Evolutionary conservation across 78 protist species (phyloP).

Genomic region (Polysphondylium violaceum): DNA sequence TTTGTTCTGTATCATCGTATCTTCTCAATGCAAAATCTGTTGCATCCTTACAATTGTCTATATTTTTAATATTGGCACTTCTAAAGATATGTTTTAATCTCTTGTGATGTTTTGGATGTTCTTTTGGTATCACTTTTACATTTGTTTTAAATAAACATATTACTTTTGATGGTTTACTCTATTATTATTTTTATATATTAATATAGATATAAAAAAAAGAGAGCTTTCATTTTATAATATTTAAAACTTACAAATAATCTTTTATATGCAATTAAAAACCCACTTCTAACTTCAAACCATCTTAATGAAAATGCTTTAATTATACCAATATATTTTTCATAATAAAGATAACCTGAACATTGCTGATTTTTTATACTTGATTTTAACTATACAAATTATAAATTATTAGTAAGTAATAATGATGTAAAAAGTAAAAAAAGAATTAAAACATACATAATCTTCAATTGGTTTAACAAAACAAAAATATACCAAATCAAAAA

Average conservation of each 20-base stretch:
- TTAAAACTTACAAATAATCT: slow-evolving; percentile 10
- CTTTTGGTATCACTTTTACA: slow-evolving; percentile 58
- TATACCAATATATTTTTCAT: slow-evolving; percentile 41
- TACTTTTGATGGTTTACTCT: slow-evolving; percentile 58
- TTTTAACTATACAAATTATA: no score
- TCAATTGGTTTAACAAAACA: slow-evolving; percentile 72
- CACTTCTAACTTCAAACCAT: slow-evolving; percentile 56
- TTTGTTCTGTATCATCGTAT: slow-evolving; percentile 36
- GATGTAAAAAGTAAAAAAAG: background rate
- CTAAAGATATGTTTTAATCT: slow-evolving; percentile 13
- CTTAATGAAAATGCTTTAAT: slow-evolving; percentile 43
- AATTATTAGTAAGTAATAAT: background rate
- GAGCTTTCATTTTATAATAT: background rate
- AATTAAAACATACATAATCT: slow-evolving; percentile 11
- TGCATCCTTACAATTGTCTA: slow-evolving; percentile 50
- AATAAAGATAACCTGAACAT: slow-evolving; percentile 49
- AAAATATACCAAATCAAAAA: slow-evolving; percentile 55
- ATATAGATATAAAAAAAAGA: background rate
- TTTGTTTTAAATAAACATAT: slow-evolving; percentile 66
- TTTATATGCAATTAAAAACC: slow-evolving; percentile 53
- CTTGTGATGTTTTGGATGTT: slow-evolving; percentile 54
- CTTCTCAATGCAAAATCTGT: slow-evolving; percentile 41
- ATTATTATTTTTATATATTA: background rate
- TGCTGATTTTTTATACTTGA: slow-evolving; percentile 23
- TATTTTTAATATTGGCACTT: slow-evolving; percentile 20